phyloP scores from a whole-genome alignment of 768 basidiomycete species.

The Lanmaoa pseudosensibilis region DNA sequence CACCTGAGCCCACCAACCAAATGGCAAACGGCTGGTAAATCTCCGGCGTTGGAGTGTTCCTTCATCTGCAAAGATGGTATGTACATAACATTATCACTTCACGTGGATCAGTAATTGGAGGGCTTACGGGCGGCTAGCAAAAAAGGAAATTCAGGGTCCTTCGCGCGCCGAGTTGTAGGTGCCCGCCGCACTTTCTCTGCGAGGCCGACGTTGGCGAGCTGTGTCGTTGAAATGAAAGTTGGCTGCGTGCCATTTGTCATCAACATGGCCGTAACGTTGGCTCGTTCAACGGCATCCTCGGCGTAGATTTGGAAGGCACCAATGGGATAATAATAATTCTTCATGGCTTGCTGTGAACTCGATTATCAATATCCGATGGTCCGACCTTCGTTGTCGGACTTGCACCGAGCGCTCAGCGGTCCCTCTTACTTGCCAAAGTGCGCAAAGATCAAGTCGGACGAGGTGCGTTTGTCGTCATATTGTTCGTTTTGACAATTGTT shows the following conservation, averaged over 20 bases:
- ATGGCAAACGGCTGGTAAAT: not conserved
- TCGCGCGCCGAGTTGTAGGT: no score
- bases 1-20: conserved; percentile 1
- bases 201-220: conserved; percentile 16
- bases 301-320: not conserved
- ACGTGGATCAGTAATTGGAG: no score
- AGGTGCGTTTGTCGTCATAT: not conserved
- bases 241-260: not conserved
- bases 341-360: not conserved
- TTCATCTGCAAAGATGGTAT: not conserved
- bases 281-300: no score
- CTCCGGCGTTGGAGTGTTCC: conserved; percentile 6
- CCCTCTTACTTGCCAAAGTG: not conserved
- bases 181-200: no score
- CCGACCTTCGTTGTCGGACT: not conserved
- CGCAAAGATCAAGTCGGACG: not conserved
- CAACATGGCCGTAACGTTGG: no score
- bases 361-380: no score
- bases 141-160: no score
- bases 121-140: no score
- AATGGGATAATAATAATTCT: not conserved
- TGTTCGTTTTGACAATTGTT: not conserved
- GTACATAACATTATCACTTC: no score
- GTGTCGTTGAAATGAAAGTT: conserved; percentile 3
- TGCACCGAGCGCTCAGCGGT: not conserved